phyloP scores from a whole-genome alignment of 1,284 basidiomycete species.

The Ustilago trichophora region DNA sequence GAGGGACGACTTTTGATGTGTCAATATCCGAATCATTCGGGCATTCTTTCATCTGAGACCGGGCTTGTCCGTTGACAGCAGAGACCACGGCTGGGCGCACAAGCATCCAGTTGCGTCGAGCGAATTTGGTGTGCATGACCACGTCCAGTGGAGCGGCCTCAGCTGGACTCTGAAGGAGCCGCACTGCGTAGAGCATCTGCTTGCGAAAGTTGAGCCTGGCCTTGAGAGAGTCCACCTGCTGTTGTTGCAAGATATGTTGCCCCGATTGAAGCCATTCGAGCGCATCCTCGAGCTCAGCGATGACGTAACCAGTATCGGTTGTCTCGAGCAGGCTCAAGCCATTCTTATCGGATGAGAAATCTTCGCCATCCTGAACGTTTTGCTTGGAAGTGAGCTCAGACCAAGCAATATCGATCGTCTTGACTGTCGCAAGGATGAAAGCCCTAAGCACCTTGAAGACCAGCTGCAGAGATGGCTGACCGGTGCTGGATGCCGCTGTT shows the following conservation, averaged over 20 bases:
- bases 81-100: slow-evolving; percentile 4
- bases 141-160: slow-evolving; percentile 38
- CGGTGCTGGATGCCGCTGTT: not conserved
- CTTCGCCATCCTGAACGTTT: slow-evolving; percentile 71
- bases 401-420: slow-evolving; percentile 84
- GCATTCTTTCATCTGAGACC: too few relatives aligned
- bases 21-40: not conserved
- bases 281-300: slow-evolving; percentile 74
- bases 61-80: not conserved
- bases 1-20: not conserved
- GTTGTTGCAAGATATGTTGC: not conserved
- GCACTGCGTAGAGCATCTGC: slow-evolving; percentile 37
- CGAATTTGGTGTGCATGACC: slow-evolving; percentile 43
- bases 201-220: slow-evolving; percentile 38
- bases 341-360: slow-evolving; percentile 86
- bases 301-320: slow-evolving; percentile 73
- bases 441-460: slow-evolving; percentile 77
- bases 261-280: slow-evolving; percentile 69
- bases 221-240: slow-evolving; percentile 14
- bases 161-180: slow-evolving; percentile 15
- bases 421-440: slow-evolving; percentile 78
- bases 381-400: slow-evolving; percentile 72
- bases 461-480: slow-evolving; percentile 67
- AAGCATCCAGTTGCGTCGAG: slow-evolving; percentile 19
- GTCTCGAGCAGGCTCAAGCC: slow-evolving; percentile 80